A percentile compares a stretch with the other conserved stretches of the same genome.
Evolutionary conservation across 108 stramenopile species (phyloP).

Genomic region (Nitzschia sp.): DNA sequence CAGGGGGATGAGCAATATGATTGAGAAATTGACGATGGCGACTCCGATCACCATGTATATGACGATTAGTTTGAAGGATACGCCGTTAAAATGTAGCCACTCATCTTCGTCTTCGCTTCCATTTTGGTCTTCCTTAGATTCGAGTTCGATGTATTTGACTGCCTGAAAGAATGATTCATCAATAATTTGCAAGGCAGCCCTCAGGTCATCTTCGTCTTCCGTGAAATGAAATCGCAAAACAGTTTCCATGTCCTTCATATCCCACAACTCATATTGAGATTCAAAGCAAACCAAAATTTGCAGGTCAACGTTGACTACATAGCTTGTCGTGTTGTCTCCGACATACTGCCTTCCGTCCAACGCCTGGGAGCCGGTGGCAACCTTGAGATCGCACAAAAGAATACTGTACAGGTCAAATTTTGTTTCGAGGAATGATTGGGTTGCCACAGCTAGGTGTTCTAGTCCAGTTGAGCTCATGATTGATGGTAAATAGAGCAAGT

Average conservation of each 20-base stretch:
- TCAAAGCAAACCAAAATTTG: slow-evolving; percentile 4
- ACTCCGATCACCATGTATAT: slow-evolving; percentile 5
- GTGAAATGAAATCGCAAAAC: background rate
- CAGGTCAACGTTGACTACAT: slow-evolving; percentile 1
- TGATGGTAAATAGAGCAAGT: slow-evolving; percentile 21
- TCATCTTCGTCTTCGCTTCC: background rate
- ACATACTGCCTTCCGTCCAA: slow-evolving; percentile 4
- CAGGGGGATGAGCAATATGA: slow-evolving; percentile 6
- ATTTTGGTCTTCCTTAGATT: background rate
- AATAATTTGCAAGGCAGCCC: background rate
- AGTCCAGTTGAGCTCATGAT: background rate
- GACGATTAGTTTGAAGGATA: background rate
- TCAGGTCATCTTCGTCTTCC: background rate
- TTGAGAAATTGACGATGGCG: background rate
- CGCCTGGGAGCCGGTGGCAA: background rate
- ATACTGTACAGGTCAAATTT: slow-evolving; percentile 6
- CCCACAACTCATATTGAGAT: background rate
- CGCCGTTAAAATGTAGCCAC: background rate
- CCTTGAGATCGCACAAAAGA: slow-evolving; percentile 1
- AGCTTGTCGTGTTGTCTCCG: slow-evolving; percentile 3
- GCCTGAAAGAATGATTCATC: slow-evolving; percentile 4
- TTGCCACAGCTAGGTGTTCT: slow-evolving; percentile 10
- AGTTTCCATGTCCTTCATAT: background rate
- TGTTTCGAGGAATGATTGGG: slow-evolving; percentile 12
- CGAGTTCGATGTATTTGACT: slow-evolving; percentile 5